Conservation (phyloP, 768 basidiomycete species). For the Amanita exitialis region DNA sequence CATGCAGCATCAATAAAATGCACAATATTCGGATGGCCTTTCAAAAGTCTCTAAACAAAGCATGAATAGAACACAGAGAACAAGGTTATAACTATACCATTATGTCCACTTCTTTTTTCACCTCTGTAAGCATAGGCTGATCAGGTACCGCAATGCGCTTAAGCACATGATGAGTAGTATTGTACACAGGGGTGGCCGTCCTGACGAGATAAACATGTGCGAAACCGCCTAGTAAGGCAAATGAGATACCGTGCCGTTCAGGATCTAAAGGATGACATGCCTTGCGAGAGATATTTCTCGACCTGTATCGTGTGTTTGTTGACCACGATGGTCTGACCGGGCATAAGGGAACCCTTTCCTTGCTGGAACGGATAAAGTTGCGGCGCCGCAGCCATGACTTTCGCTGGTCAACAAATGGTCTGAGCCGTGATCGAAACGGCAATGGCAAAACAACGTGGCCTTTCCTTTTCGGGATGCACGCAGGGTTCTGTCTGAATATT, state of each 20-base stretch:
- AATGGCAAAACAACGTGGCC: constrained; percentile 1
- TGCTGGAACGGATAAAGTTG: constrained; percentile 37
- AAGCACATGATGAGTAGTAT: constrained; percentile 91
- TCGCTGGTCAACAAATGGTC: not conserved
- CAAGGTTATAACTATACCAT: constrained; percentile 55
- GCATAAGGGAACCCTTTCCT: constrained; percentile 53
- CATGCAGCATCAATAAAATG: constrained; percentile 94
- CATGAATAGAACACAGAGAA: constrained; percentile 15
- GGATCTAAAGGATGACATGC: constrained; percentile 24
- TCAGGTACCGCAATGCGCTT: constrained; percentile 92
- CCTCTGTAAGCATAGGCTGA: constrained; percentile 84
- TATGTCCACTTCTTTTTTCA: constrained; percentile 96
- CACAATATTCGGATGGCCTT: constrained; percentile 92
- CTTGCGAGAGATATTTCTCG: constrained; percentile 93
- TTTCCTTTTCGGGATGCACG: not conserved
- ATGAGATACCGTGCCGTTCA: constrained; percentile 9
- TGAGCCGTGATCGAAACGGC: constrained; percentile 4
- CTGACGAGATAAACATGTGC: constrained; percentile 96
- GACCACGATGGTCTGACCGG: constrained; percentile 84
- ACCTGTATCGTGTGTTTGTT: constrained; percentile 88
- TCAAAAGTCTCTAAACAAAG: constrained; percentile 63
- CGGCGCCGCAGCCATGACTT: constrained; percentile 41
- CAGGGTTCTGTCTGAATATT: not conserved
- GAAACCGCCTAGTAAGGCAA: constrained; percentile 66
- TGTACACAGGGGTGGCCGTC: constrained; percentile 78